phyloP scores from a whole-genome alignment of 768 basidiomycete genomes.

The Phanerodontia chrysosporium region DNA sequence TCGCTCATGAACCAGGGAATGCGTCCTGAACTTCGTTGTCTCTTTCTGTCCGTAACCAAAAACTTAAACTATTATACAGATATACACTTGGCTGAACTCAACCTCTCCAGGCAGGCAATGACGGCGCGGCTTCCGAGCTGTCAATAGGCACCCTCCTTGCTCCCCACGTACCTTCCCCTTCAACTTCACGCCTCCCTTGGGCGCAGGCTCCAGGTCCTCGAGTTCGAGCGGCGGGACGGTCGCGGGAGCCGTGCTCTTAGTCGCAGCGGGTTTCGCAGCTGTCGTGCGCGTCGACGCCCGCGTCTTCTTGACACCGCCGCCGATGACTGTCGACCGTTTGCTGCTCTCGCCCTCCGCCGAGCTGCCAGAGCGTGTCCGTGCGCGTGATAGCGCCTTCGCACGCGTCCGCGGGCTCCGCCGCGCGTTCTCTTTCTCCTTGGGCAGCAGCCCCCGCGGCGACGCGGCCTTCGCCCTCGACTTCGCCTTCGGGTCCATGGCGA shows the following conservation, averaged over 20 bases:
- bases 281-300: background rate
- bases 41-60: background rate
- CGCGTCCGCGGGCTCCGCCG: background rate
- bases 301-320: conserved; percentile 2
- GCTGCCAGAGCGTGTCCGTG: background rate
- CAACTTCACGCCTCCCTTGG: conserved; percentile 24
- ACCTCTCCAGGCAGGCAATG: conserved; percentile 44
- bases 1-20: too few relatives aligned
- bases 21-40: too few relatives aligned
- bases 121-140: conserved; percentile 57
- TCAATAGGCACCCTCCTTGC: conserved; percentile 65
- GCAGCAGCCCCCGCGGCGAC: background rate
- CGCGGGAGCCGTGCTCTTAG: background rate
- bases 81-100: conserved; percentile 19
- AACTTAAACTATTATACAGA: background rate
- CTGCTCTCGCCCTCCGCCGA: conserved; percentile 10
- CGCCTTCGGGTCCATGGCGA: conserved; percentile 2
- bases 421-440: conserved; percentile 4
- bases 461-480: background rate
- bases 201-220: conserved; percentile 8
- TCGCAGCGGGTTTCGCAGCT: background rate
- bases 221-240: conserved; percentile 2
- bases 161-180: conserved; percentile 34
- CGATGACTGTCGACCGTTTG: background rate
- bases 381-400: background rate